Evolutionary conservation across 2,329 filamentous ascomycete species (phyloP).

Genomic region (Exophiala dermatitidis): DNA sequence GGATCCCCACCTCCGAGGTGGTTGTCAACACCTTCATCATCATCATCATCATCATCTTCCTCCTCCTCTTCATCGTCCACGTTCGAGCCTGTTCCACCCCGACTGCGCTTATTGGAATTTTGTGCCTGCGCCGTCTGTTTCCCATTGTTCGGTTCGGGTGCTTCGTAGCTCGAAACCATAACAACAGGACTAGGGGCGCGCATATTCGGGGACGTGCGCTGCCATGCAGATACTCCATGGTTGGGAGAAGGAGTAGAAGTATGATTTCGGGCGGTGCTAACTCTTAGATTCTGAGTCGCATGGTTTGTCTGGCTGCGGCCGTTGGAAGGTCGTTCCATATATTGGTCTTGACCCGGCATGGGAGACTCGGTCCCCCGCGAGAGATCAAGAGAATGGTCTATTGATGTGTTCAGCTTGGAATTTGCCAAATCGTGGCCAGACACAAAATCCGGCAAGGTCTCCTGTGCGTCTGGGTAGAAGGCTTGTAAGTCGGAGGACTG

Average conservation of each 20-base stretch:
- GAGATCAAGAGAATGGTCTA: slow-evolving; percentile 24
- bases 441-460: slow-evolving; percentile 9
- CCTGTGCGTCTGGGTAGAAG: slow-evolving; percentile 2
- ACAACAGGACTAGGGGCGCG: slow-evolving; percentile 37
- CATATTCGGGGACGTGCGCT: slow-evolving; percentile 1
- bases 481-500: slow-evolving; percentile 6
- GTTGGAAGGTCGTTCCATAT: background rate
- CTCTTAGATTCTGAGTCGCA: slow-evolving; percentile 11
- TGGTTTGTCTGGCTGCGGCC: slow-evolving; percentile 1
- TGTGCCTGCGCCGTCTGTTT: slow-evolving; percentile 20
- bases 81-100: slow-evolving; percentile 31
- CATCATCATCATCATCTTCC: slow-evolving; percentile 21
- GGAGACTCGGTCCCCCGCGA: slow-evolving; percentile 27
- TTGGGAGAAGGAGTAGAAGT: slow-evolving; percentile 8
- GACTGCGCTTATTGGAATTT: slow-evolving; percentile 28
- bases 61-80: slow-evolving; percentile 17
- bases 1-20: background rate
- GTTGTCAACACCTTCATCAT: background rate
- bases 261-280: slow-evolving; percentile 11
- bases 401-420: slow-evolving; percentile 6
- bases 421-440: slow-evolving; percentile 14
- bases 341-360: slow-evolving; percentile 25
- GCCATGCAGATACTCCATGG: slow-evolving; percentile 9
- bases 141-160: background rate
- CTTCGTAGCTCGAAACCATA: slow-evolving; percentile 34